Percentiles rank a stretch among this genome's conserved stretches.
Conservation (phyloP, 768 basidiomycete genomes). For the Suillus clintonianus region DNA sequence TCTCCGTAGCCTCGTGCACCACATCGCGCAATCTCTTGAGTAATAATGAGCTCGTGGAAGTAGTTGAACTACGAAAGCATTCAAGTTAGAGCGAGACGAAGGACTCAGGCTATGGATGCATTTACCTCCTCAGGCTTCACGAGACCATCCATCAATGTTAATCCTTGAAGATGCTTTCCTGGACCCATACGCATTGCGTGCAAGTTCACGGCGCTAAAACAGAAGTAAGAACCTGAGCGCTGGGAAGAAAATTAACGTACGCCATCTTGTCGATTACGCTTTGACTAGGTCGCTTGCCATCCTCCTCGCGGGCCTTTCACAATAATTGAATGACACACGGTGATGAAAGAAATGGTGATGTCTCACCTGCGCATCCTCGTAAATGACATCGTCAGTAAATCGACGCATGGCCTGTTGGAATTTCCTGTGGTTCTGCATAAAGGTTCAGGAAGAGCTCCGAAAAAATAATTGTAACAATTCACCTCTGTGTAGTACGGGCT, state of each 20-base stretch:
- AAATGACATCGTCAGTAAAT: conserved; percentile 71
- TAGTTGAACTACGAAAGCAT: conserved; percentile 52
- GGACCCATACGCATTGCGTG: conserved; percentile 94
- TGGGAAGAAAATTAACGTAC: conserved; percentile 36
- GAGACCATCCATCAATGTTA: conserved; percentile 69
- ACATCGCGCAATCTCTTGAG: conserved; percentile 60
- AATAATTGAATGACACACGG: conserved; percentile 21
- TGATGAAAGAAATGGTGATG: conserved; percentile 4
- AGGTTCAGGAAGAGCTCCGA: conserved; percentile 1
- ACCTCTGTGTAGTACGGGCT: conserved; percentile 72
- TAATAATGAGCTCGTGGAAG: conserved; percentile 72
- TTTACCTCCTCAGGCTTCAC: conserved; percentile 75
- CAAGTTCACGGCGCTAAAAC: conserved; percentile 59
- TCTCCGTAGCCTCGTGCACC: conserved; percentile 68
- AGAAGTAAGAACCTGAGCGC: background rate
- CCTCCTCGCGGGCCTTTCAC: conserved; percentile 68
- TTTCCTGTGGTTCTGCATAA: conserved; percentile 45
- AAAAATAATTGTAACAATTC: conserved; percentile 18
- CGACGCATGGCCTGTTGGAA: conserved; percentile 51
- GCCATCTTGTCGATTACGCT: conserved; percentile 82
- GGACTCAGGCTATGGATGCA: background rate
- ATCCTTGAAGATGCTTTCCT: conserved; percentile 80
- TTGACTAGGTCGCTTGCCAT: conserved; percentile 85
- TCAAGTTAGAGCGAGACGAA: conserved; percentile 9
- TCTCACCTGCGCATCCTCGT: conserved; percentile 38